phyloP scores from a whole-genome alignment of 2,329 filamentous ascomycete genomes.

The Phyllosticta capitalensis region DNA sequence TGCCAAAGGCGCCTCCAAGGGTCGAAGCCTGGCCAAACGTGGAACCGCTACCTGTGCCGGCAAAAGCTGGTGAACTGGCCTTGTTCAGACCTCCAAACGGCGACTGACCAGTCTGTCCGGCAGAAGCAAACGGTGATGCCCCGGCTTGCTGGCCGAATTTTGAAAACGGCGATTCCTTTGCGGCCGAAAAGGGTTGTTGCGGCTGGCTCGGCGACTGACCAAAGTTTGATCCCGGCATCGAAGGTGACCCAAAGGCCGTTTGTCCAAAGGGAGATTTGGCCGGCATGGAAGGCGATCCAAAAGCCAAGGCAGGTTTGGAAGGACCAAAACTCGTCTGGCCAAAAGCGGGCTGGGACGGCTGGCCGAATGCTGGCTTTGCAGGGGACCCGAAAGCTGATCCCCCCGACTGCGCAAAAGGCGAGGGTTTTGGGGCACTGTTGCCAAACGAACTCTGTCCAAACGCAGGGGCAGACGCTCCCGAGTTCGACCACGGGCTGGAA shows the following conservation, averaged over 20 bases:
- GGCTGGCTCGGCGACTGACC: not conserved
- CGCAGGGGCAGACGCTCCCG: constrained; percentile 12
- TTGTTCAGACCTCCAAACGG: constrained; percentile 15
- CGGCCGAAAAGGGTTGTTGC: not conserved
- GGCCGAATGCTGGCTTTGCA: not conserved
- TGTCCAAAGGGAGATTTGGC: constrained; percentile 8
- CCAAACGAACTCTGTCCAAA: constrained; percentile 23
- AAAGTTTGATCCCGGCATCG: constrained; percentile 12
- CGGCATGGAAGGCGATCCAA: constrained; percentile 17
- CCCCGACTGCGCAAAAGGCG: not conserved
- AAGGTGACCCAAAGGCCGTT: constrained; percentile 19
- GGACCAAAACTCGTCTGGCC: constrained; percentile 21
- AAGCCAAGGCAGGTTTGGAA: constrained; percentile 11
- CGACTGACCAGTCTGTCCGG: constrained; percentile 17
- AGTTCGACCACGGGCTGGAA: constrained; percentile 17
- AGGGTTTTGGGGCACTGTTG: constrained; percentile 9
- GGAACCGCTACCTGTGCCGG: not conserved
- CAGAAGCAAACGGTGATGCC: constrained; percentile 1
- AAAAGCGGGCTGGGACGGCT: constrained; percentile 14
- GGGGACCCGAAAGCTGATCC: not conserved
- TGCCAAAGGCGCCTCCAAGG: not conserved
- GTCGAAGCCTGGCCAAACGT: constrained; percentile 19
- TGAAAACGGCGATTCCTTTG: constrained; percentile 4
- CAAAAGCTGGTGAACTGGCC: not conserved
- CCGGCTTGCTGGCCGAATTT: constrained; percentile 5